These are phyloP conservation scores for Claviceps monticola DNA, from an alignment of 2,329 filamentous ascomycete genomes.

Conservation along the genomic window DNA sequence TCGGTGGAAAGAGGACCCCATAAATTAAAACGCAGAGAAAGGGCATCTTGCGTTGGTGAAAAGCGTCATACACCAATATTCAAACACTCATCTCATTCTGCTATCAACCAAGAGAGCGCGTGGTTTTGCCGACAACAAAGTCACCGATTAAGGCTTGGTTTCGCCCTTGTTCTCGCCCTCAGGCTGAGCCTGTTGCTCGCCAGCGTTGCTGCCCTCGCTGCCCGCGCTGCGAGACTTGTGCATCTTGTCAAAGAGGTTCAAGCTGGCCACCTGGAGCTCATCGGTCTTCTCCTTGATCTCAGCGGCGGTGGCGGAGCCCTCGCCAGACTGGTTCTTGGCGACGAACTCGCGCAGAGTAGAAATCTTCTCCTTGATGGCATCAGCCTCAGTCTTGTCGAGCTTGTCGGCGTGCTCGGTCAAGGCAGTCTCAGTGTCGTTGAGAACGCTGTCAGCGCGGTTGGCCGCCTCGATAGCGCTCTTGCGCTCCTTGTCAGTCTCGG, in stretches of 20 bases:
- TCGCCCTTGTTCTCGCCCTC: conserved; percentile 69
- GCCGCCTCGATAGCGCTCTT: conserved; percentile 89
- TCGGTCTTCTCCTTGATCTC: conserved; percentile 99
- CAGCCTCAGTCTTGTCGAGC: conserved; percentile 91
- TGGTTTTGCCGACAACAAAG: background rate
- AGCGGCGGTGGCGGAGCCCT: conserved; percentile 70
- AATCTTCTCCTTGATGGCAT: conserved; percentile 91
- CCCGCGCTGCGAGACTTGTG: conserved; percentile 76
- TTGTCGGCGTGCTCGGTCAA: conserved; percentile 93
- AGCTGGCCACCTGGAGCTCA: conserved; percentile 86
- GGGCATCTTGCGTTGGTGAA: conserved; percentile 8
- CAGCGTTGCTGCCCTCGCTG: conserved; percentile 28
- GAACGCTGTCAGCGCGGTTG: conserved; percentile 91
- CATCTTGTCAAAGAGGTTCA: conserved; percentile 99
- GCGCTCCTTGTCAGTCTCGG: conserved; percentile 89
- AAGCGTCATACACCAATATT: conserved; percentile 16
- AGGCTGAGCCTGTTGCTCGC: conserved; percentile 33
- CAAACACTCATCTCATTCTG: conserved; percentile 11
- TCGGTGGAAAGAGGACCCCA: conserved; percentile 5
- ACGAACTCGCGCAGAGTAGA: conserved; percentile 73
- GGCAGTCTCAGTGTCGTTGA: conserved; percentile 97
- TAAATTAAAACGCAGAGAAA: conserved; percentile 22
- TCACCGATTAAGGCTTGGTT: conserved; percentile 46
- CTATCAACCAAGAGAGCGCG: background rate
- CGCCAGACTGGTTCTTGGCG: conserved; percentile 86